Percentiles rank a stretch among this genome's conserved stretches.
These are phyloP conservation scores for Brachypodium distachyon DNA, from an alignment of 202 grass and related monocot genomes.

Conservation along the genomic window DNA sequence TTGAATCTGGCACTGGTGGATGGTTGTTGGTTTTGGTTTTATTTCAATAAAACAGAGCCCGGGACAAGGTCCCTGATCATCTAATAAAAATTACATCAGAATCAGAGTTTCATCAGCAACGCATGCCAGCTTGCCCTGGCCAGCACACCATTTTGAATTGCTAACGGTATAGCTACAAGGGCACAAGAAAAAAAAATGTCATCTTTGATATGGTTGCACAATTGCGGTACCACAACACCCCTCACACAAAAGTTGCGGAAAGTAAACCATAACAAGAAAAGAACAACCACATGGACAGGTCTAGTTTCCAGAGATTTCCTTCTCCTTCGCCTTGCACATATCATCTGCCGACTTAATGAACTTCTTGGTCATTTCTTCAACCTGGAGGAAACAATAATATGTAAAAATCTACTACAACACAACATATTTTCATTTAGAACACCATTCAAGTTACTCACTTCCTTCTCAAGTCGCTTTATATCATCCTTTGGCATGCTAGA, in stretches of 20 bases:
- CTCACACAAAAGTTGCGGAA: not conserved
- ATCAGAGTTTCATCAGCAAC: not conserved
- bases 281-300: not conserved
- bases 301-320: conserved; percentile 80
- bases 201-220: not conserved
- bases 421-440: not conserved
- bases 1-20: too few relatives aligned
- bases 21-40: too few relatives aligned
- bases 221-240: not conserved
- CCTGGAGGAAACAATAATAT: conserved; percentile 32
- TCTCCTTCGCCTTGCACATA: conserved; percentile 98
- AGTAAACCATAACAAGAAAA: not conserved
- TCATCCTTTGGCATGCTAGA: conserved; percentile 93
- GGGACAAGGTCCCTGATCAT: too few relatives aligned
- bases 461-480: conserved; percentile 81
- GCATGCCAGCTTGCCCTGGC: not conserved
- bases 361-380: conserved; percentile 89
- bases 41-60: too few relatives aligned
- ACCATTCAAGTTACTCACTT: conserved; percentile 35
- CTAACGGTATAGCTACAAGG: conserved; percentile 10
- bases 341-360: conserved; percentile 86
- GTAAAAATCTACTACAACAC: not conserved
- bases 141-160: conserved; percentile 6
- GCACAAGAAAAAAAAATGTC: not conserved
- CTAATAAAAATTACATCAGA: conserved; percentile 4